A percentile compares a stretch with the other conserved stretches of the same genome.
These are phyloP conservation scores for Fagopyrum esculentum DNA, from an alignment of 148 eudicot genomes.

Conservation along the genomic window DNA sequence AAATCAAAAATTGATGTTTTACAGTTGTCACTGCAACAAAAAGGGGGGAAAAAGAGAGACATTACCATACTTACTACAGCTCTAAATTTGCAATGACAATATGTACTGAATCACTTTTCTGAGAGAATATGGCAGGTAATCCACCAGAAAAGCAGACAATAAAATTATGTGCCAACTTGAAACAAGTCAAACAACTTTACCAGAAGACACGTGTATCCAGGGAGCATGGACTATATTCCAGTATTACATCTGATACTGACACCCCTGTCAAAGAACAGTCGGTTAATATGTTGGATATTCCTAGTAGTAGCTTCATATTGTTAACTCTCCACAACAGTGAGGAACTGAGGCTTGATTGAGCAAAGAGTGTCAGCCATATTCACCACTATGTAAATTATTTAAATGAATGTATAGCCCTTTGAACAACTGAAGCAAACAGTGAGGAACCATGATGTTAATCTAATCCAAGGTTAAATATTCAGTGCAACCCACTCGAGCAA, in stretches of 20 bases:
- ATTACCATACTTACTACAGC: not conserved
- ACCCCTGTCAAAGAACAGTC: constrained; percentile 7
- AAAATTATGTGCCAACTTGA: not conserved
- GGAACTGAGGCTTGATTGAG: not conserved
- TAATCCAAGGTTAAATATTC: not conserved
- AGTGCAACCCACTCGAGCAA: no score
- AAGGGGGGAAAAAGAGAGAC: not conserved
- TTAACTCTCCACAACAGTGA: not conserved
- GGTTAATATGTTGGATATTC: not conserved
- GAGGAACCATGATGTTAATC: not conserved
- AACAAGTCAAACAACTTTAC: not conserved
- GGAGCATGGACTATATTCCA: not conserved
- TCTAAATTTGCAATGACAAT: not conserved
- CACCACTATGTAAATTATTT: not conserved
- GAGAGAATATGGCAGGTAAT: not conserved
- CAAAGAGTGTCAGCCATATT: not conserved
- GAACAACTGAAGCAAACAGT: not conserved
- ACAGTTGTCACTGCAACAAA: constrained; percentile 67
- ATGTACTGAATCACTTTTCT: not conserved
- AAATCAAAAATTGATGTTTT: constrained; percentile 77
- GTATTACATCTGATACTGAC: constrained; percentile 1
- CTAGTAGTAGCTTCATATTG: not conserved
- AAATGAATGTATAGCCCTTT: not conserved
- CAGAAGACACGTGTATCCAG: constrained; percentile 1
- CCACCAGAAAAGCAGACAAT: not conserved